Evolutionary conservation across 169 alveolate species (phyloP).

Genomic region (Plasmodium inui): DNA sequence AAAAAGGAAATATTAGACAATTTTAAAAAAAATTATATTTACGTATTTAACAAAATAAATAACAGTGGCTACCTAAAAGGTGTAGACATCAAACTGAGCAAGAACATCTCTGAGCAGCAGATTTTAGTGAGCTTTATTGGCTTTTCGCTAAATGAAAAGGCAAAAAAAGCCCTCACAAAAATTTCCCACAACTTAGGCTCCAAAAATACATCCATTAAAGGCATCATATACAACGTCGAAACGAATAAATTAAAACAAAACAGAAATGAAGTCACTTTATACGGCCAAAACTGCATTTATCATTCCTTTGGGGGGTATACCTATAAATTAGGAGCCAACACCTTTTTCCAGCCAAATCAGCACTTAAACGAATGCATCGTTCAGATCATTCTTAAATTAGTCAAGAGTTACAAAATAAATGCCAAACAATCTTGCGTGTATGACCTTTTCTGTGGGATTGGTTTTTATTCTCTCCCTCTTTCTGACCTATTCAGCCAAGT

Average conservation of each 20-base stretch:
- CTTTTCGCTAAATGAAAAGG: slow-evolving; percentile 17
- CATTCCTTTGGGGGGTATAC: slow-evolving; percentile 51
- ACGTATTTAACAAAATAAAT: slow-evolving; percentile 73
- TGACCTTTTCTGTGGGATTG: slow-evolving; percentile 75
- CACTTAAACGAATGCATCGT: slow-evolving; percentile 66
- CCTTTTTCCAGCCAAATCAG: slow-evolving; percentile 73
- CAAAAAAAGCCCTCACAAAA: slow-evolving; percentile 25
- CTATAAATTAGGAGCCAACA: slow-evolving; percentile 70
- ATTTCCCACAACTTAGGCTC: slow-evolving; percentile 43
- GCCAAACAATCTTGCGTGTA: slow-evolving; percentile 10
- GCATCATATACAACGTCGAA: slow-evolving; percentile 66
- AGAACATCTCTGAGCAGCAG: slow-evolving; percentile 35
- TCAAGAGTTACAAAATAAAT: slow-evolving; percentile 47
- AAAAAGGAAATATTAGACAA: slow-evolving; percentile 58
- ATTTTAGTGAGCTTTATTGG: slow-evolving; percentile 62
- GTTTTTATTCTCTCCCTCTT: slow-evolving; percentile 72
- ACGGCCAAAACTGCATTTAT: slow-evolving; percentile 66
- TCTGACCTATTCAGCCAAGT: slow-evolving; percentile 20
- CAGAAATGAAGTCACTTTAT: slow-evolving; percentile 53
- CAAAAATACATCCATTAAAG: slow-evolving; percentile 51
- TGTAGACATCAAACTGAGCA: slow-evolving; percentile 55
- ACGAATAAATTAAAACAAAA: slow-evolving; percentile 67
- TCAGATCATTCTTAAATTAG: slow-evolving; percentile 55
- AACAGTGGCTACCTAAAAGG: slow-evolving; percentile 73
- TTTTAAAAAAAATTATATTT: slow-evolving; percentile 73